Conservation (phyloP, 805 yeast genomes). For the Sporopachydermia lactativora region DNA sequence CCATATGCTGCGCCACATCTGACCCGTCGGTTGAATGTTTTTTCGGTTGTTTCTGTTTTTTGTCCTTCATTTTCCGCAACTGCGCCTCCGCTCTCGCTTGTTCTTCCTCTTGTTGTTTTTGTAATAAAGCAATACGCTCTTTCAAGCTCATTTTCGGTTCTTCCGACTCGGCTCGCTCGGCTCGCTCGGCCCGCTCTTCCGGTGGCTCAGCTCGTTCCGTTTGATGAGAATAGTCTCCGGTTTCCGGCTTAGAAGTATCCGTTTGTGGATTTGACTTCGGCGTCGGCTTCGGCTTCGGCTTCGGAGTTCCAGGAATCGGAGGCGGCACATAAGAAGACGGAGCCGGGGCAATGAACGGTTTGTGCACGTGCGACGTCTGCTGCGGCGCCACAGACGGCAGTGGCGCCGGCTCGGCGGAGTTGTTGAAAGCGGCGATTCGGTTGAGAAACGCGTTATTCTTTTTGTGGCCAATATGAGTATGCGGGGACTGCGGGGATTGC, state of each 20-base stretch:
- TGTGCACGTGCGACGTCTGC: constrained; percentile 36
- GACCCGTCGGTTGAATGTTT: constrained; percentile 6
- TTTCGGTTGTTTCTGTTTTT: constrained; percentile 21
- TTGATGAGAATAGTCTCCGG: no score
- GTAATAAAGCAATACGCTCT: constrained; percentile 76
- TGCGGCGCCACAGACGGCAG: constrained; percentile 24
- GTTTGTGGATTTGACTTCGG: constrained; percentile 4
- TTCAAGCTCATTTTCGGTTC: constrained; percentile 70
- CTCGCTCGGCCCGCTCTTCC: constrained; percentile 9
- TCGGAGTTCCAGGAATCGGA: constrained; percentile 5
- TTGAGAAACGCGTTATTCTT: constrained; percentile 23
- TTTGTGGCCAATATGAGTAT: background rate
- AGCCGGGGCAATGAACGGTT: constrained; percentile 41
- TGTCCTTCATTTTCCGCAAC: constrained; percentile 31
- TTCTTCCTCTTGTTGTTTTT: constrained; percentile 69
- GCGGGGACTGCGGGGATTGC: constrained; percentile 3
- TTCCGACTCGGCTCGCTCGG: constrained; percentile 35
- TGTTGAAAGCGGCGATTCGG: constrained; percentile 37
- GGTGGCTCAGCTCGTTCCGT: constrained; percentile 8
- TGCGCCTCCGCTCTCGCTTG: constrained; percentile 54
- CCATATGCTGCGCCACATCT: constrained; percentile 7
- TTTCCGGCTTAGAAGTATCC: constrained; percentile 11
- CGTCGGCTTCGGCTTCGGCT: constrained; percentile 2
- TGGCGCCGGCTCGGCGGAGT: constrained; percentile 23
- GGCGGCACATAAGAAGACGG: constrained; percentile 46